Percentiles rank a stretch among this genome's conserved stretches.
Conservation (phyloP, 83 land plant genomes). For the Larix sibirica region DNA sequence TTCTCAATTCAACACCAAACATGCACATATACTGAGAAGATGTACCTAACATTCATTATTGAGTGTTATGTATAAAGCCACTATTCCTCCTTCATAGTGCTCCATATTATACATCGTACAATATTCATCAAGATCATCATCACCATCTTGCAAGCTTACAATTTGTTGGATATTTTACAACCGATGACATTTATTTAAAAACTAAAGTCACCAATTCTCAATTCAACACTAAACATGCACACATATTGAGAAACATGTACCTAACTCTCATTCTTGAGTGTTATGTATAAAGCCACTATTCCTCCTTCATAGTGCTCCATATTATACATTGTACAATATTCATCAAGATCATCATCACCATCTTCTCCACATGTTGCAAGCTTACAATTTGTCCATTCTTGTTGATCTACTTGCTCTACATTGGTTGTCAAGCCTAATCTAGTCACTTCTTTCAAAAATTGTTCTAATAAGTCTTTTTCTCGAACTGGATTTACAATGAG, state of each 20-base stretch:
- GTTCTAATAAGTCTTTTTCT: slow-evolving; percentile 2
- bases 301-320: slow-evolving; percentile 11
- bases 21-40: no score
- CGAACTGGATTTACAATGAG: slow-evolving; percentile 7
- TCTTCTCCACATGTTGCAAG: slow-evolving; percentile 1
- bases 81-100: slow-evolving; percentile 13
- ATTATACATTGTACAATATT: slow-evolving; percentile 5
- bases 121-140: background rate
- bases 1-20: no score
- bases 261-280: no score
- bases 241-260: no score
- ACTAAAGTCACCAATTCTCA: no score
- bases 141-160: slow-evolving; percentile 12
- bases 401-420: background rate
- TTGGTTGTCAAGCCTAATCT: background rate
- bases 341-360: slow-evolving; percentile 1
- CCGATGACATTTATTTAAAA: no score
- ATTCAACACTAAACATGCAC: no score
- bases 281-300: slow-evolving; percentile 5
- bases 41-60: no score
- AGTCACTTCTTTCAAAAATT: slow-evolving; percentile 1
- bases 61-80: background rate
- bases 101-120: slow-evolving; percentile 5
- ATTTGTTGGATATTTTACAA: background rate
- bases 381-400: slow-evolving; percentile 5